These are phyloP conservation scores for Fusarium siculi DNA, from an alignment of 2,329 filamentous ascomycete species.

Conservation along the genomic window DNA sequence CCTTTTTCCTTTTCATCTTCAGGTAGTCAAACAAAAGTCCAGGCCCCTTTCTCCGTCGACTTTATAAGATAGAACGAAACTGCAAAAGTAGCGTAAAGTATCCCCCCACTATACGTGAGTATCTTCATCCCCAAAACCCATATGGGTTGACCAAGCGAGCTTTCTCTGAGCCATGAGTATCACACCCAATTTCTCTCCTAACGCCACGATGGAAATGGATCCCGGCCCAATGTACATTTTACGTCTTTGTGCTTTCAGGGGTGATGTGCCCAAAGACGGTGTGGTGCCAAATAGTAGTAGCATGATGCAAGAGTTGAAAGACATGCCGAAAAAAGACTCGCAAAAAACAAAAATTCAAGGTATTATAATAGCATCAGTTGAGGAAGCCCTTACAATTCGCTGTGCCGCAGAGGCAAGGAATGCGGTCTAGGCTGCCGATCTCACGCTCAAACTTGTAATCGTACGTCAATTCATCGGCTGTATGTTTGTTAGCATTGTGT, in stretches of 20 bases:
- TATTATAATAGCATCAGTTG: constrained; percentile 70
- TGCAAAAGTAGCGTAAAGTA: constrained; percentile 5
- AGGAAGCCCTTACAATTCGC: constrained; percentile 98
- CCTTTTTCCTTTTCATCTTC: constrained; percentile 13
- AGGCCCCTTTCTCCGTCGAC: constrained; percentile 2
- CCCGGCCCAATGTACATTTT: constrained; percentile 33
- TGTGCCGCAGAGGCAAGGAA: constrained; percentile 96
- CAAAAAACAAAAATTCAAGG: constrained; percentile 22
- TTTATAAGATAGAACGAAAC: constrained; percentile 3
- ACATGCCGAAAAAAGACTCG: not conserved
- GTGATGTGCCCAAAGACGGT: constrained; percentile 6
- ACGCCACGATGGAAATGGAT: constrained; percentile 37
- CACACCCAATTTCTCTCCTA: constrained; percentile 14
- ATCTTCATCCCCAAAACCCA: not conserved
- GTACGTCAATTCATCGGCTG: constrained; percentile 98
- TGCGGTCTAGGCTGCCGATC: constrained; percentile 92
- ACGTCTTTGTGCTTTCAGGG: constrained; percentile 7
- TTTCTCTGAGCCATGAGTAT: constrained; percentile 10
- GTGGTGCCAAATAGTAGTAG: not conserved
- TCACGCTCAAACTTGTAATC: constrained; percentile 99
- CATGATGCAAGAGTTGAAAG: constrained; percentile 7
- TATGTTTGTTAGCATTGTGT: constrained; percentile 32
- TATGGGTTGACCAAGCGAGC: constrained; percentile 18
- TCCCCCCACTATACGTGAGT: not conserved
- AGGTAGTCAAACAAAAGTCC: constrained; percentile 18